Evolutionary conservation across 371 early-diverging fungal genomes (phyloP).

Genomic region (Actinomortierella wolfii): DNA sequence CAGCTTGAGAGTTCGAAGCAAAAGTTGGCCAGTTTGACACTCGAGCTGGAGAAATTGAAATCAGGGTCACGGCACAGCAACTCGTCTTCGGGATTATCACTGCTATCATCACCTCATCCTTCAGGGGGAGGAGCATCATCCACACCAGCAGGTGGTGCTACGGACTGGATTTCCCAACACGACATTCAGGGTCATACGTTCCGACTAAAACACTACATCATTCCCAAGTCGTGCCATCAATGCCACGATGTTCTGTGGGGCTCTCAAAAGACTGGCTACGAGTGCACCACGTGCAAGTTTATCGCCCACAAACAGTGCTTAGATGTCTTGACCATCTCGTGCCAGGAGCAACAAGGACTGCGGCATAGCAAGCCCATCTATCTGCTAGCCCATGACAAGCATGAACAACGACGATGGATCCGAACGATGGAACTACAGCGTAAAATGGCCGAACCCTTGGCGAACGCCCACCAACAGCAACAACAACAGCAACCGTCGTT

Average conservation of each 20-base stretch:
- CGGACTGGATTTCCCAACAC: constrained; percentile 25
- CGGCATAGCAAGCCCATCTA: constrained; percentile 43
- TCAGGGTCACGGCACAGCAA: constrained; percentile 18
- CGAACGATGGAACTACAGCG: constrained; percentile 42
- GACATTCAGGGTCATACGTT: constrained; percentile 40
- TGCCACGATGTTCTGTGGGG: constrained; percentile 47
- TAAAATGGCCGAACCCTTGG: constrained; percentile 20
- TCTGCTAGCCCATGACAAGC: constrained; percentile 42
- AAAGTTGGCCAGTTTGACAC: constrained; percentile 14
- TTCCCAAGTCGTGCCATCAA: constrained; percentile 42
- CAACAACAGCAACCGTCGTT: neutral
- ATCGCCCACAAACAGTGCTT: constrained; percentile 44
- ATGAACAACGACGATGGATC: constrained; percentile 43
- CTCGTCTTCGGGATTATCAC: neutral
- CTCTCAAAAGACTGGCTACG: constrained; percentile 46
- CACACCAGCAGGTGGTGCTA: neutral
- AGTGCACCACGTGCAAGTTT: constrained; percentile 39
- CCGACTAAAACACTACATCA: constrained; percentile 33
- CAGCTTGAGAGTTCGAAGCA: constrained; percentile 44
- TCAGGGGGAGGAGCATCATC: neutral
- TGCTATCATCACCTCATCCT: too few species aligned
- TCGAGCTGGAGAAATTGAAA: constrained; percentile 35
- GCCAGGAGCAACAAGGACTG: constrained; percentile 43
- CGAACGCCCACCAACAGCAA: neutral
- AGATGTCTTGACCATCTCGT: constrained; percentile 35